Evolutionary conservation across 1,139 yeast species (phyloP), one percentile per base, ranked within the genome.

Genomic region (Protomyces lactucae-debilis): DNA sequence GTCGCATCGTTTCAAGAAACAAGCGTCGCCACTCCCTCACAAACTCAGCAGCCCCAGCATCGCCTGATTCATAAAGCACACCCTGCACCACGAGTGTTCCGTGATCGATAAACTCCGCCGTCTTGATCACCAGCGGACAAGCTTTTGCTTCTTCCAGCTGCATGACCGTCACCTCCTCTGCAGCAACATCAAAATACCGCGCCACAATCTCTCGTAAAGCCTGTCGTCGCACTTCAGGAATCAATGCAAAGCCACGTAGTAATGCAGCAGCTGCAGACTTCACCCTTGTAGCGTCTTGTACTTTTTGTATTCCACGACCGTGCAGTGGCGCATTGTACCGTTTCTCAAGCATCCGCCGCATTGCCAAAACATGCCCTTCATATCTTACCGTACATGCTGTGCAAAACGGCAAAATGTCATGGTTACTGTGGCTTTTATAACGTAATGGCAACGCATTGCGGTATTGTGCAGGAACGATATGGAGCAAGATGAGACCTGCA

Each of bases 401-500:
- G 16, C 63, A 57, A 16, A 57, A 32, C 9, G 56, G 40, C 28
- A 57, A 25, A 10, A 57, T 51, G 40, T 57, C 63, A 55, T 57
- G 63, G 9, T 48, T 52, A 6, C 56, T 48, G 32, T 57, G 63
- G 12, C 55, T 35, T 25, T 57, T 57, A 56, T 36, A 57, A 9
- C 46, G 21, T 16, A 52, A 8, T n/a, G 63, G 63, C 52, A 57
- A 25, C 10, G 40, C 52, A 3, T 52, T 36, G 16, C 56, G 55
- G 32, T 57, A 57, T 37, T 51, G 55, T 35, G 51, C 40, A 35
- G 63, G 63, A 25, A 57, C 56, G 55, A 57, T 53, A 28, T 57
- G 63, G 12, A 48, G 63, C 18, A 57, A 39, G 23, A 55, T 52
- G 18, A 57, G 28, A 8, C 14, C 12, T 16, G 52, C 60, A 12